Evolutionary conservation across 352 stramenopile species (phyloP).

Genomic region (Globisporangium yorkense): DNA sequence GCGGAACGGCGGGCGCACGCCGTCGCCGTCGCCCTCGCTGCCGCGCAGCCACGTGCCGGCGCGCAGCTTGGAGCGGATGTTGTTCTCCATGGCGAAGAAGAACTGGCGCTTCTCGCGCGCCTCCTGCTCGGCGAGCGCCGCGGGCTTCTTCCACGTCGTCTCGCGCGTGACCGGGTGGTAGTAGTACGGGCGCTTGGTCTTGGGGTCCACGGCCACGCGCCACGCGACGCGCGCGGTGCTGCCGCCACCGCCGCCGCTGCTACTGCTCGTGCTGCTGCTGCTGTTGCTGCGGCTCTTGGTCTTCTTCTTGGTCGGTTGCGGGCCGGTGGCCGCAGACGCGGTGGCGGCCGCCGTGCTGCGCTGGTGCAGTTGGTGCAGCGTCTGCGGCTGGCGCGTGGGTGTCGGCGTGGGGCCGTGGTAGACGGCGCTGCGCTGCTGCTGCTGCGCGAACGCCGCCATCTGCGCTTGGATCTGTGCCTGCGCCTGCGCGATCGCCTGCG

Average conservation of each 20-base stretch:
- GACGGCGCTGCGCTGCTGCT: constrained; percentile 1
- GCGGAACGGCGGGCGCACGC: constrained; percentile 9
- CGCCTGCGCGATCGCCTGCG: constrained; percentile 20
- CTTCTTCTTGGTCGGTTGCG: constrained; percentile 3
- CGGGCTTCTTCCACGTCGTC: constrained; percentile 97
- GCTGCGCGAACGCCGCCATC: constrained; percentile 24
- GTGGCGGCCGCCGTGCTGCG: constrained; percentile 14
- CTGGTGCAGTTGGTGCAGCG: constrained; percentile 18
- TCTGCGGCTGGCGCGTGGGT: constrained; percentile 12
- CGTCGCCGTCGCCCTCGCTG: constrained; percentile 19
- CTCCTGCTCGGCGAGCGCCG: constrained; percentile 69
- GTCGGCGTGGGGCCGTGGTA: not conserved
- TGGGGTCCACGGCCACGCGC: constrained; percentile 73
- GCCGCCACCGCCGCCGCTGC: not conserved
- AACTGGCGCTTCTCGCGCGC: constrained; percentile 84
- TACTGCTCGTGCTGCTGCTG: constrained; percentile 12
- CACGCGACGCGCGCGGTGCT: constrained; percentile 33
- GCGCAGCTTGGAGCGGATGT: constrained; percentile 89
- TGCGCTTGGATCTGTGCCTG: constrained; percentile 32
- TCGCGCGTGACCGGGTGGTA: constrained; percentile 95
- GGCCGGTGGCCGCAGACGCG: constrained; percentile 8
- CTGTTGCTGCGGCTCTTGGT: constrained; percentile 8
- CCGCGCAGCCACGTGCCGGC: constrained; percentile 56
- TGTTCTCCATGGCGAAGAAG: constrained; percentile 95
- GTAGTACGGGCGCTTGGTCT: constrained; percentile 94